Percentiles rank a stretch among this genome's conserved stretches.
phyloP scores from a whole-genome alignment of 2,329 filamentous ascomycete species.

The Talaromyces albobiverticillius region DNA sequence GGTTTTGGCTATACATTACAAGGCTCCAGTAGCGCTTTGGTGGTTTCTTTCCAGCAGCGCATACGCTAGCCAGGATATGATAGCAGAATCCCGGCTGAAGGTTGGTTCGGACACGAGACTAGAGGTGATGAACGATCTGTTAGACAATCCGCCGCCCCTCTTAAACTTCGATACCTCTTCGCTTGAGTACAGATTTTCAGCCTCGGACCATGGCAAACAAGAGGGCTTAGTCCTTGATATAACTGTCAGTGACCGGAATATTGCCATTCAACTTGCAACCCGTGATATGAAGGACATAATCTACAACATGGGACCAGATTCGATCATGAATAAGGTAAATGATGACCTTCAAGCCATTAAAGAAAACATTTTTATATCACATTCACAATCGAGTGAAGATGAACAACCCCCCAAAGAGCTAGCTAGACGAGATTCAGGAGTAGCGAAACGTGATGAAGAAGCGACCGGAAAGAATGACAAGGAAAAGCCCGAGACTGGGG shows the following conservation, averaged over 20 bases:
- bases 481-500: too few species aligned
- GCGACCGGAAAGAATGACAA: background rate
- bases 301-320: conserved; percentile 4
- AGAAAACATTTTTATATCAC: background rate
- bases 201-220: background rate
- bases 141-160: background rate
- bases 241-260: background rate
- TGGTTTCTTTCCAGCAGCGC: conserved; percentile 16
- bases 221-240: background rate
- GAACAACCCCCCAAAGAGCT: background rate
- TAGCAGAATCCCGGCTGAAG: too few species aligned
- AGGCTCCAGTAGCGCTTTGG: conserved; percentile 8
- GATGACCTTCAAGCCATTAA: background rate
- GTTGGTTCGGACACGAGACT: too few species aligned
- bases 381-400: background rate
- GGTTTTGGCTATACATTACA: conserved; percentile 6
- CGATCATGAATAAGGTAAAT: background rate
- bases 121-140: background rate
- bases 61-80: conserved; percentile 7
- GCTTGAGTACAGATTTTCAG: background rate
- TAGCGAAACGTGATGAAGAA: background rate
- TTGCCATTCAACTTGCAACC: background rate
- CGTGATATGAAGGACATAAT: conserved; percentile 2
- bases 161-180: background rate
- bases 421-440: background rate